Percentiles rank a stretch among this genome's conserved stretches.
Conservation (phyloP, 2,329 filamentous ascomycete genomes). For the Periconia sp. region DNA sequence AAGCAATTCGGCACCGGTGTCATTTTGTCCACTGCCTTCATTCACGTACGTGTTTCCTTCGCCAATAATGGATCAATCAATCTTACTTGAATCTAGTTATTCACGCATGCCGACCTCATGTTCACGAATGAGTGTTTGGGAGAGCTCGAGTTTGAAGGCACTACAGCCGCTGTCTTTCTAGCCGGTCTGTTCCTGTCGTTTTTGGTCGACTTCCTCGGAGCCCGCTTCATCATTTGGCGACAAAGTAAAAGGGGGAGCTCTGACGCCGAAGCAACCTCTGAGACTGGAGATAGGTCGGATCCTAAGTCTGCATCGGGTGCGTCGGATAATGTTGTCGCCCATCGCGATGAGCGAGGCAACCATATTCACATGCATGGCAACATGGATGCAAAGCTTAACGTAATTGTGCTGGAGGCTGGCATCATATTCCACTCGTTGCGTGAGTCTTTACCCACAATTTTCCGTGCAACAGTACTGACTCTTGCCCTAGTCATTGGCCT, state of each 20-base stretch:
- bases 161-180: slow-evolving; percentile 74
- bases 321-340: slow-evolving; percentile 20
- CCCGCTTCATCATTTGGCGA: slow-evolving; percentile 59
- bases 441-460: slow-evolving; percentile 45
- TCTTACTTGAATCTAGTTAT: slow-evolving; percentile 59
- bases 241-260: slow-evolving; percentile 23
- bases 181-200: slow-evolving; percentile 77
- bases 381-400: slow-evolving; percentile 59
- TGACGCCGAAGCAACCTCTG: slow-evolving; percentile 20
- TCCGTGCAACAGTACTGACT: neutral
- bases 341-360: slow-evolving; percentile 11
- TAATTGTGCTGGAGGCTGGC: slow-evolving; percentile 74
- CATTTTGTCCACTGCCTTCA: slow-evolving; percentile 73
- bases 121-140: slow-evolving; percentile 74
- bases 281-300: slow-evolving; percentile 4
- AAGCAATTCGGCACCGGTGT: slow-evolving; percentile 77
- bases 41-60: slow-evolving; percentile 59
- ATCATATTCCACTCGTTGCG: slow-evolving; percentile 77
- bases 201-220: slow-evolving; percentile 70
- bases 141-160: slow-evolving; percentile 70
- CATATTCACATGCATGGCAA: slow-evolving; percentile 27
- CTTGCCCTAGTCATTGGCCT: slow-evolving; percentile 62
- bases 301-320: slow-evolving; percentile 21
- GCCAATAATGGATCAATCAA: neutral
- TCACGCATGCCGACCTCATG: slow-evolving; percentile 75